Conservation (phyloP, 768 basidiomycete species). For the Lentinula lateritia region DNA sequence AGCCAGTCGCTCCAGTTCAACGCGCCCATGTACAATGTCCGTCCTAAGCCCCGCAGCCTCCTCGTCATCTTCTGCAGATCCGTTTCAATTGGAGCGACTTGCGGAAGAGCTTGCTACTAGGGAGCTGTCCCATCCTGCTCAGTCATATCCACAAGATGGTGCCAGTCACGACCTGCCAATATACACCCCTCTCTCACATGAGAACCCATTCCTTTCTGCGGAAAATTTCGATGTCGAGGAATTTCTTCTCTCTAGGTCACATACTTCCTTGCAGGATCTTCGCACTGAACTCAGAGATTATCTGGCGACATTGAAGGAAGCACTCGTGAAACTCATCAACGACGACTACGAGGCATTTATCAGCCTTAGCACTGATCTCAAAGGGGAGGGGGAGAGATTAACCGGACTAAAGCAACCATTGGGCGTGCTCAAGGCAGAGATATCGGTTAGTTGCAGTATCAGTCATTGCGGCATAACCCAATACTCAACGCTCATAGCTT, state of each 20-base stretch:
- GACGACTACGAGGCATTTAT: conserved; percentile 98
- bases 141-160: conserved; percentile 1
- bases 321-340: conserved; percentile 93
- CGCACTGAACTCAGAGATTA: conserved; percentile 86
- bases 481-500: conserved; percentile 31
- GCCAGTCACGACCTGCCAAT: conserved; percentile 43
- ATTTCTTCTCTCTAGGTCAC: conserved; percentile 82
- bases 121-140: conserved; percentile 28
- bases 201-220: conserved; percentile 66
- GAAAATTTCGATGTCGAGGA: conserved; percentile 74
- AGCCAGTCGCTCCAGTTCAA: background rate
- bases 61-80: conserved; percentile 32
- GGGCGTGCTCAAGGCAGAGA: conserved; percentile 51
- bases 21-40: background rate
- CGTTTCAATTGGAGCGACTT: conserved; percentile 63
- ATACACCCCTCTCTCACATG: conserved; percentile 71
- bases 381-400: conserved; percentile 76
- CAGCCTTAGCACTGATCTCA: conserved; percentile 87
- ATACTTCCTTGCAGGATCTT: conserved; percentile 83
- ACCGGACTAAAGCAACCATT: conserved; percentile 67
- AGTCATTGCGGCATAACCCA: background rate
- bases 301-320: conserved; percentile 78
- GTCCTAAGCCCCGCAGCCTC: background rate
- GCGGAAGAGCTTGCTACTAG: conserved; percentile 65
- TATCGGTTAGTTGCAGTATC: conserved; percentile 35